Percentiles rank a stretch among this genome's conserved stretches.
Evolutionary conservation across 768 basidiomycete species (phyloP).

Genomic region (Naganishia onofrii): DNA sequence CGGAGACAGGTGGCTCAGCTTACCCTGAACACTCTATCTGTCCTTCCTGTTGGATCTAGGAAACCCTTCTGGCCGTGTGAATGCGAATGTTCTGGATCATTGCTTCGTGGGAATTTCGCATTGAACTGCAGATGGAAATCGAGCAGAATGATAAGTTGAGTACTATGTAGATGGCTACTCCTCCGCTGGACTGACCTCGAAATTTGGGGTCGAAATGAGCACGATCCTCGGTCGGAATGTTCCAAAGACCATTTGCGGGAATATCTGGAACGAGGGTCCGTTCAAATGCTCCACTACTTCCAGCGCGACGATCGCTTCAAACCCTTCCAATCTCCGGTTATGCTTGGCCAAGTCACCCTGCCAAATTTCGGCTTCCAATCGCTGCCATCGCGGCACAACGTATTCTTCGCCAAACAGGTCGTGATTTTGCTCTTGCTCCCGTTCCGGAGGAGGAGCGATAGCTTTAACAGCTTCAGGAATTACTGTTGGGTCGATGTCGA

Average conservation of each 20-base stretch:
- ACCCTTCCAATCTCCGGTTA: constrained; percentile 47
- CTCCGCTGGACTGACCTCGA: constrained; percentile 35
- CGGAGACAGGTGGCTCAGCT: background rate
- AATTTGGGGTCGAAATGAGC: constrained; percentile 49
- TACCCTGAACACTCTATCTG: constrained; percentile 49
- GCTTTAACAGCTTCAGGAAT: constrained; percentile 42
- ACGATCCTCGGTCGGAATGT: constrained; percentile 49
- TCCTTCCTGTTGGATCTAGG: constrained; percentile 51
- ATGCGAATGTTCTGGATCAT: constrained; percentile 32
- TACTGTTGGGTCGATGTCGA: constrained; percentile 45
- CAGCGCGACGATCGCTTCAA: constrained; percentile 48
- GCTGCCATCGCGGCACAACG: constrained; percentile 42
- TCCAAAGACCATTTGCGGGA: constrained; percentile 50
- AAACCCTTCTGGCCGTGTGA: constrained; percentile 40
- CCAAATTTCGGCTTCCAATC: constrained; percentile 46
- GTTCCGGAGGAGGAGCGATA: constrained; percentile 37
- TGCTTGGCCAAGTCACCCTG: constrained; percentile 49
- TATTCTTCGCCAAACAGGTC: background rate
- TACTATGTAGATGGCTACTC: background rate
- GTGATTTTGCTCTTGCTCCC: background rate
- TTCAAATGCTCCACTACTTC: constrained; percentile 53
- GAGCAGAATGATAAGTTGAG: background rate
- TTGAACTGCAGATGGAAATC: constrained; percentile 42
- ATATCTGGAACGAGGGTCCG: constrained; percentile 44
- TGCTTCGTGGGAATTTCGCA: constrained; percentile 46